phyloP scores from a whole-genome alignment of 2,329 filamentous ascomycete species.

The Fusarium foetens region DNA sequence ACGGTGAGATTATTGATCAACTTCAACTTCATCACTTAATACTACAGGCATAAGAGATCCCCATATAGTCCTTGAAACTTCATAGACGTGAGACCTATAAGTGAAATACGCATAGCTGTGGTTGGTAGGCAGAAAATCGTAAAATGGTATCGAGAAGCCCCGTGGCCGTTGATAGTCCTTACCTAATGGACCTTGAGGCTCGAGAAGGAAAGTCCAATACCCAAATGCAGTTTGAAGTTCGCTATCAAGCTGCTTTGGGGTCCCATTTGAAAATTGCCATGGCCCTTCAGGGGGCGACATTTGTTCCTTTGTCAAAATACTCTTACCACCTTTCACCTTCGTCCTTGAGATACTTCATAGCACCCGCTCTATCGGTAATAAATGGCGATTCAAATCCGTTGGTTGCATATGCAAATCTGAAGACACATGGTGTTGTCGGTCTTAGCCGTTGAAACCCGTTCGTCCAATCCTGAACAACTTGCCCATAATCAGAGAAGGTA shows the following conservation, averaged over 20 bases:
- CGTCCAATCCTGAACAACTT: background rate
- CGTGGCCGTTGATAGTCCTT: background rate
- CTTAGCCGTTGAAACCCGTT: too few relatives aligned
- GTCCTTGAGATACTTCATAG: background rate
- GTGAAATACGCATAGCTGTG: background rate
- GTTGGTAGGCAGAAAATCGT: background rate
- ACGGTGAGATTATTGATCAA: too few relatives aligned
- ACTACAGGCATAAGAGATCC: rapidly evolving
- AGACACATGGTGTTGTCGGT: background rate
- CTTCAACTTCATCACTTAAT: background rate
- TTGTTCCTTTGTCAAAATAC: too few relatives aligned
- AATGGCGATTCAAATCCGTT: background rate
- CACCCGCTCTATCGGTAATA: background rate
- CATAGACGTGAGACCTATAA: background rate
- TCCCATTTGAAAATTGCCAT: too few relatives aligned
- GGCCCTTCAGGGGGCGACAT: too few relatives aligned
- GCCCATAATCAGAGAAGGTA: rapidly evolving
- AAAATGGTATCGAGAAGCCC: background rate
- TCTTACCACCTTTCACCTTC: background rate
- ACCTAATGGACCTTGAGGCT: background rate
- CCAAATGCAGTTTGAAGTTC: background rate
- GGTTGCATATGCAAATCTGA: background rate
- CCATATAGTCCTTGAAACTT: rapidly evolving
- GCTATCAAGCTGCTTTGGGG: background rate
- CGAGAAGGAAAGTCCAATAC: background rate